These are phyloP conservation scores for Argentina anserina DNA, from an alignment of 306 rosid genomes.

Conservation along the genomic window DNA sequence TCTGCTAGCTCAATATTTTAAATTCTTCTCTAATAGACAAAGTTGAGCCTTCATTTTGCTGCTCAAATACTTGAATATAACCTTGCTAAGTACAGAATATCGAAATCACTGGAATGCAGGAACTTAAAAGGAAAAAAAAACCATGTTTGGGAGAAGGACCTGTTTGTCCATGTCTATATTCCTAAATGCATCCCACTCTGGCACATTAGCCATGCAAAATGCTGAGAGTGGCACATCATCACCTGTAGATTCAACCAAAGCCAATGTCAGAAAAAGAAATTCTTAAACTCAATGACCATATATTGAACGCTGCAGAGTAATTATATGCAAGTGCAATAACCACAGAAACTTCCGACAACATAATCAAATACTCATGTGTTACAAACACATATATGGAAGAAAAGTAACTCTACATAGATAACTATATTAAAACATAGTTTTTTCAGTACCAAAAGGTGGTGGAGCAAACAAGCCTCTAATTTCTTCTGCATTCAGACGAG, in stretches of 20 bases:
- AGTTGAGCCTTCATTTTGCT: neutral
- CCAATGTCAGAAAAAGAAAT: constrained; percentile 9
- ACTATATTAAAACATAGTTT: neutral
- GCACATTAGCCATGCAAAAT: constrained; percentile 72
- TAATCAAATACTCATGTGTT: neutral
- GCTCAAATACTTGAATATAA: neutral
- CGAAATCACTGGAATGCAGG: neutral
- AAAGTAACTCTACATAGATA: neutral
- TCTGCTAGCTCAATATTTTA: neutral
- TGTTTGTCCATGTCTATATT: constrained; percentile 96
- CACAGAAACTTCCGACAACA: neutral
- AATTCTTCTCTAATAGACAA: neutral
- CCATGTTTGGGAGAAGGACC: constrained; percentile 35
- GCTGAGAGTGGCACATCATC: constrained; percentile 76
- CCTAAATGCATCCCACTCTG: constrained; percentile 89
- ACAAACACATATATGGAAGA: neutral
- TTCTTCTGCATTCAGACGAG: constrained; percentile 82
- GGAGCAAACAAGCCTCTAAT: constrained; percentile 94
- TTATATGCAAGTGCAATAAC: constrained; percentile 11
- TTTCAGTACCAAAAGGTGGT: constrained; percentile 73
- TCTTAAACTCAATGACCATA: constrained; percentile 9
- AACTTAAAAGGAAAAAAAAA: neutral
- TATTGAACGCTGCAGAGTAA: neutral
- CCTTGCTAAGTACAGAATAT: neutral
- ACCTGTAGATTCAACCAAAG: constrained; percentile 55